A percentile compares a stretch with the other conserved stretches of the same genome.
Conservation (phyloP, 345 rosid species). For the Bretschneidera sinensis region DNA sequence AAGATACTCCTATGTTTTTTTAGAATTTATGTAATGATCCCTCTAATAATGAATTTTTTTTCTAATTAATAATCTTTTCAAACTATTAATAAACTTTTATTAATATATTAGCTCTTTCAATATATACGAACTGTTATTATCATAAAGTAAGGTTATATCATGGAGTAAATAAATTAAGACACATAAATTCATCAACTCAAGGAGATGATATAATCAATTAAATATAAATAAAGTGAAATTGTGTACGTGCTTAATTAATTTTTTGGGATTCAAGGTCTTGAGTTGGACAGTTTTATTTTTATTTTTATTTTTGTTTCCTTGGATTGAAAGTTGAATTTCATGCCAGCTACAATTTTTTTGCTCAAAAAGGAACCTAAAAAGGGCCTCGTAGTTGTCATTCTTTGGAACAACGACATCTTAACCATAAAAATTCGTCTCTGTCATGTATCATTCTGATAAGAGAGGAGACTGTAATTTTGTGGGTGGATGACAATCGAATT, state of each 20-base stretch:
- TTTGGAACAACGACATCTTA: conserved; percentile 30
- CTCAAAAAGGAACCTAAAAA: conserved; percentile 1
- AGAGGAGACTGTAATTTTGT: conserved; percentile 2
- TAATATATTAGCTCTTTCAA: too few relatives aligned
- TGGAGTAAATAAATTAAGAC: too few relatives aligned
- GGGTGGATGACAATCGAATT: not conserved
- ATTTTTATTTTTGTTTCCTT: not conserved
- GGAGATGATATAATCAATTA: not conserved
- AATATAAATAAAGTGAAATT: conserved; percentile 3
- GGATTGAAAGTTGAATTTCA: not conserved
- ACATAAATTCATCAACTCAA: too few relatives aligned
- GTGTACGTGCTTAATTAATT: not conserved
- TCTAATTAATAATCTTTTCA: too few relatives aligned
- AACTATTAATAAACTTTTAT: too few relatives aligned
- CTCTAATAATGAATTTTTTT: too few relatives aligned
- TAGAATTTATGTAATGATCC: too few relatives aligned
- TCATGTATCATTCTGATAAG: conserved; percentile 2
- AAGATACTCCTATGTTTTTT: too few relatives aligned
- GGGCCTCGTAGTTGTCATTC: conserved; percentile 23
- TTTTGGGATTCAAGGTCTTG: not conserved
- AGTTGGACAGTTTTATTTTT: not conserved
- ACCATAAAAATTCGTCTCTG: conserved; percentile 20
- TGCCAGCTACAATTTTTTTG: conserved; percentile 4
- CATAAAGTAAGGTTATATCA: too few relatives aligned
- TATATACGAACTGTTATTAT: too few relatives aligned